Conservation (phyloP, 1,284 basidiomycete species). For the Marasmius fiardii region DNA sequence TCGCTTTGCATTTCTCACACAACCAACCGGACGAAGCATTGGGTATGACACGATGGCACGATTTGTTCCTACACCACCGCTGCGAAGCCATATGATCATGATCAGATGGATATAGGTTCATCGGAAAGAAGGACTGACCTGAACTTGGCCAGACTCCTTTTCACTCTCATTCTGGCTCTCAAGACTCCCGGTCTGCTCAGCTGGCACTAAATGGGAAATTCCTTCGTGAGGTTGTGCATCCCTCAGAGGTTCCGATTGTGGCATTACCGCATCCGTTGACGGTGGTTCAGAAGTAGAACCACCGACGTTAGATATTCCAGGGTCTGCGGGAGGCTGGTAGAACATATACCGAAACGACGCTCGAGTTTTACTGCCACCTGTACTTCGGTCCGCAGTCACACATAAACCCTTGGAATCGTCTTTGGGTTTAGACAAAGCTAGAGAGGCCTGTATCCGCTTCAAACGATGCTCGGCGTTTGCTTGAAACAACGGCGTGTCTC, state of each 20-base stretch:
- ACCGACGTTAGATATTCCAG: not conserved
- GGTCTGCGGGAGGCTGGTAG: not conserved
- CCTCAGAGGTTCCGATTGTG: not conserved
- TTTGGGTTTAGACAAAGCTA: not conserved
- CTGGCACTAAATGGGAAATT: too few relatives aligned
- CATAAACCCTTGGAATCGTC: not conserved
- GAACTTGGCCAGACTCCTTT: not conserved
- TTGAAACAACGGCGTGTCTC: not conserved
- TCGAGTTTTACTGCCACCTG: not conserved
- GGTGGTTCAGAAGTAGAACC: not conserved
- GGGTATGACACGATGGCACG: conserved; percentile 25
- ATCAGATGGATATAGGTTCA: not conserved
- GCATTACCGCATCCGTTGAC: not conserved
- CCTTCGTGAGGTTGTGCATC: too few relatives aligned
- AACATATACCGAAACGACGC: not conserved
- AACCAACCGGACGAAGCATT: conserved; percentile 23
- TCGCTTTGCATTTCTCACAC: conserved; percentile 42
- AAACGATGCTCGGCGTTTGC: not conserved
- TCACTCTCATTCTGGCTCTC: too few relatives aligned
- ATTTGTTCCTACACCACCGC: conserved; percentile 18
- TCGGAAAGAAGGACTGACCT: not conserved
- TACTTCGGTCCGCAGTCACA: not conserved
- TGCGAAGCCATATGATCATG: not conserved
- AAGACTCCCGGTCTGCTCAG: too few relatives aligned
- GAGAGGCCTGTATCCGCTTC: not conserved